phyloP scores from a whole-genome alignment of 495 filamentous ascomycete genomes.

The Xylaria sp. region DNA sequence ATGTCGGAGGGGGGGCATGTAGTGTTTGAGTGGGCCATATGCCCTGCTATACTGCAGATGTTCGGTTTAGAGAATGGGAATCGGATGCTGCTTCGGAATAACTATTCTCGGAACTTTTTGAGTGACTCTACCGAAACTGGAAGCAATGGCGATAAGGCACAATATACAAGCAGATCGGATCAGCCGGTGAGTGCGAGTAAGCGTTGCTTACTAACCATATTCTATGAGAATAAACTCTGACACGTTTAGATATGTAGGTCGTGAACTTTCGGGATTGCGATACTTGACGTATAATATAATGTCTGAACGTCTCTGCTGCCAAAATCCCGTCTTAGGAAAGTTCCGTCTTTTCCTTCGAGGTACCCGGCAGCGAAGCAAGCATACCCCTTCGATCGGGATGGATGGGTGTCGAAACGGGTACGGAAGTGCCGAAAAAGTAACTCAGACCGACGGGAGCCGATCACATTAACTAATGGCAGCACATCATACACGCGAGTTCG shows the following conservation, averaged over 20 bases:
- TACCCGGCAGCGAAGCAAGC: not conserved
- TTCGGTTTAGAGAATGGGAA: not conserved
- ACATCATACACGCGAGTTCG: not conserved
- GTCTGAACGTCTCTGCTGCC: not conserved
- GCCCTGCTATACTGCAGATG: not conserved
- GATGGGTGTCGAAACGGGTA: not conserved
- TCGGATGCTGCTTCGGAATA: not conserved
- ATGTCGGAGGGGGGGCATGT: not conserved
- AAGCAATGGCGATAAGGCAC: not conserved
- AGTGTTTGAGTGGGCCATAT: not conserved
- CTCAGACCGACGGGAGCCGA: not conserved
- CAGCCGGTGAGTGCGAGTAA: conserved; percentile 5
- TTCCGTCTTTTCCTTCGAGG: not conserved
- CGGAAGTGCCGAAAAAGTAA: not conserved
- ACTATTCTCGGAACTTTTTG: not conserved
- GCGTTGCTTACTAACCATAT: not conserved
- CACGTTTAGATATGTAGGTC: not conserved
- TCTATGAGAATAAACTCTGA: not conserved
- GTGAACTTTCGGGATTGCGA: not conserved
- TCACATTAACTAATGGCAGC: not conserved
- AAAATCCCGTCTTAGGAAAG: not conserved
- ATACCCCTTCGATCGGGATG: not conserved
- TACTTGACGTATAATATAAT: not conserved
- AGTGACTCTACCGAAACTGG: not conserved
- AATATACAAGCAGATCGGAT: not conserved